Evolutionary conservation across 31 red algal genomes (phyloP).

Genomic region (Pterothamnion heteromorphum): DNA sequence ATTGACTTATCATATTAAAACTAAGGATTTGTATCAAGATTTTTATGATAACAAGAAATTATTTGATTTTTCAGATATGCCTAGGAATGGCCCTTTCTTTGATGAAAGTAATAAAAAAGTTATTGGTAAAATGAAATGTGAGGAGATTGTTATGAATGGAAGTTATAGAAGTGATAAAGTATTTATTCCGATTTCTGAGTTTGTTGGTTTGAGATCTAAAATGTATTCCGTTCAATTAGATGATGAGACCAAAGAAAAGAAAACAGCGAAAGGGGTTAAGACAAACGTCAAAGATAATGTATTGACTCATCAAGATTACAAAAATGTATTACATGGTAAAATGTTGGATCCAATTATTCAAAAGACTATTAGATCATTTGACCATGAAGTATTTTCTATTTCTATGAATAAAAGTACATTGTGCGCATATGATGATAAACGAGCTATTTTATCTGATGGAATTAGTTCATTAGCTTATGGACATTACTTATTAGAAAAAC

Average conservation of each 20-base stretch:
- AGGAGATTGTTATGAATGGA: background rate
- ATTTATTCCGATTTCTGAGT: background rate
- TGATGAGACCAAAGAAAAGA: background rate
- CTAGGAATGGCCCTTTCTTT: background rate
- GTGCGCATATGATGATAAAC: constrained; percentile 5
- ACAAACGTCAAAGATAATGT: background rate
- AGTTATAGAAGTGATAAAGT: background rate
- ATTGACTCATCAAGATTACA: background rate
- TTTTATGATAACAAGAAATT: background rate
- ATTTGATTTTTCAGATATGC: background rate
- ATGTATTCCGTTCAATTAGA: background rate
- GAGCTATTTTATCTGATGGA: background rate
- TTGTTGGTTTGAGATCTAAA: background rate
- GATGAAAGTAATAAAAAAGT: background rate
- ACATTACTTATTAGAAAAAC: background rate
- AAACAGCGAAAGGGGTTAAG: background rate
- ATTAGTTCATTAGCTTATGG: background rate
- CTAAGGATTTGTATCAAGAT: background rate
- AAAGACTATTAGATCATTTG: background rate
- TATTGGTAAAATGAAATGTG: background rate
- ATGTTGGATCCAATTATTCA: background rate
- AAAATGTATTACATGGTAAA: background rate
- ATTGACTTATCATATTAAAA: background rate
- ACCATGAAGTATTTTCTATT: background rate
- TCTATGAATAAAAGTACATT: background rate